Evolutionary conservation across 1,284 basidiomycete species (phyloP).

Genomic region (Marasmius tenuissimus): DNA sequence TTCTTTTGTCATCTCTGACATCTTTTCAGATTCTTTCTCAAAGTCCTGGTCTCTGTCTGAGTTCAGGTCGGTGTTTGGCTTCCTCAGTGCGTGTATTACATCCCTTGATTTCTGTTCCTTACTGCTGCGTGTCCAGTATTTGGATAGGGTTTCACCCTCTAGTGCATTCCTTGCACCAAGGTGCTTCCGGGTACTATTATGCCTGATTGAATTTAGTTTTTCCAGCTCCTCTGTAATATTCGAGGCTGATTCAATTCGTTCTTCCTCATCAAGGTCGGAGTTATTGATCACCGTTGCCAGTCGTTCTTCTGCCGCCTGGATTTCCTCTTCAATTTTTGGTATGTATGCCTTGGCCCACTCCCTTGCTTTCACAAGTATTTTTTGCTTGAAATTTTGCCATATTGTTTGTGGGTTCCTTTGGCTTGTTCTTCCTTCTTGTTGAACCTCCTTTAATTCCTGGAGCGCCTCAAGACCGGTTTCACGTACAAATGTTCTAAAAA

Average conservation of each 20-base stretch:
- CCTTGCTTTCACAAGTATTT: too few species aligned
- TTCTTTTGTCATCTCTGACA: neutral
- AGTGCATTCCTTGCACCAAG: conserved; percentile 9
- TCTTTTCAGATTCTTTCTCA: neutral
- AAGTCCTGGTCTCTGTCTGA: neutral
- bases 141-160: conserved; percentile 23
- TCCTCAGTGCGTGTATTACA: conserved; percentile 14
- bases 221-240: neutral
- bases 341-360: neutral
- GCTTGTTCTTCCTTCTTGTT: too few species aligned
- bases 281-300: neutral
- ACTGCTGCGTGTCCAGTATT: conserved; percentile 24
- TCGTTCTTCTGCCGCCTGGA: too few species aligned
- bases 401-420: too few species aligned
- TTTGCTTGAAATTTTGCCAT: too few species aligned
- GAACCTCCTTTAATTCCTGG: too few species aligned
- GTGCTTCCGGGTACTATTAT: neutral
- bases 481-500: neutral
- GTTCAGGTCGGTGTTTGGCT: neutral
- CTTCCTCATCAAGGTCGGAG: neutral
- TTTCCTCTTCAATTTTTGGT: too few species aligned
- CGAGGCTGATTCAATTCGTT: neutral
- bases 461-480: too few species aligned
- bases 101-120: conserved; percentile 18
- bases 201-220: neutral